Conservation (phyloP, 257 asterid species). For the Solanum bukasovii region DNA sequence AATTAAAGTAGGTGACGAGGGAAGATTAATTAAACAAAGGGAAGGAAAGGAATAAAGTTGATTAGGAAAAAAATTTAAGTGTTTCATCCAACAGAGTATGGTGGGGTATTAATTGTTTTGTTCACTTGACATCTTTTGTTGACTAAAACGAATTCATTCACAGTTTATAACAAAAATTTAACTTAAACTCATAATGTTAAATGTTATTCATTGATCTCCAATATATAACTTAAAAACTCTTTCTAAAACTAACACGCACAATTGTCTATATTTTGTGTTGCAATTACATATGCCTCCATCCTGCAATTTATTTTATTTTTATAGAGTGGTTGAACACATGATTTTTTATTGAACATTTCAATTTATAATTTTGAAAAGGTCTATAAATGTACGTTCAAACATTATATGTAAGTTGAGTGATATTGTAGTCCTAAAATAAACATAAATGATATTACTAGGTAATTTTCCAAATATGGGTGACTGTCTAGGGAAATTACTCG, state of each 20-base stretch:
- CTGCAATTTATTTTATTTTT: neutral
- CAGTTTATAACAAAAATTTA: neutral
- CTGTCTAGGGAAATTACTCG: no score
- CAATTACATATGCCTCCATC: neutral
- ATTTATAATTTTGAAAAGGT: no score
- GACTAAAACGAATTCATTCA: neutral
- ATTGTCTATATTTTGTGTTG: neutral
- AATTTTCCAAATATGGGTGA: no score
- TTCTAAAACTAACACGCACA: neutral
- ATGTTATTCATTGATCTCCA: neutral
- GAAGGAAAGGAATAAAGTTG: neutral
- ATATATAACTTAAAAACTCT: neutral
- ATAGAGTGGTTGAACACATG: no score
- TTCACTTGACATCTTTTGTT: neutral
- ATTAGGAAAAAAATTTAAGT: neutral
- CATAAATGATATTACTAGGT: no score
- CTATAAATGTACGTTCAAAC: no score
- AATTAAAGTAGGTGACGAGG: neutral
- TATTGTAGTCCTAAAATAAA: no score
- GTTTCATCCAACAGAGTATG: no score
- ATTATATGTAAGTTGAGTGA: no score
- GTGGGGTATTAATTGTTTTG: neutral
- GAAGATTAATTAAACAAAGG: neutral
- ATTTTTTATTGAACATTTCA: no score
- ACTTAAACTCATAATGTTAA: neutral